Evolutionary conservation across 2,329 filamentous ascomycete species (phyloP).

Genomic region (Pseudogymnoascus sp.): DNA sequence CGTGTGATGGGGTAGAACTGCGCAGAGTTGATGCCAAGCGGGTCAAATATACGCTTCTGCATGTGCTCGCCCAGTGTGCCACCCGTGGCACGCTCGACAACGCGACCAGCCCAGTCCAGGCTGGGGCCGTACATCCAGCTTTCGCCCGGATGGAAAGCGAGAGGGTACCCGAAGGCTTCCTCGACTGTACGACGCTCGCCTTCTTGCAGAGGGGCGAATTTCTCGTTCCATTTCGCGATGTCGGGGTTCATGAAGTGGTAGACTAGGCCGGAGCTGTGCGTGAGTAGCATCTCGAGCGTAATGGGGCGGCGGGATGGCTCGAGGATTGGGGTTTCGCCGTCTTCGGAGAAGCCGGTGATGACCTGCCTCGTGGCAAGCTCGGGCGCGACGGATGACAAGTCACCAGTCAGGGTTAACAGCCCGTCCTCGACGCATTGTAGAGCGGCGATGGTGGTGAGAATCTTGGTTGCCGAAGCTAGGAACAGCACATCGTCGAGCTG

Average conservation of each 20-base stretch:
- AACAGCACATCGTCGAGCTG: constrained; percentile 5
- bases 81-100: constrained; percentile 38
- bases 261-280: constrained; percentile 8
- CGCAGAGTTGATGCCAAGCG: constrained; percentile 34
- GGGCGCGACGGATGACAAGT: constrained; percentile 1
- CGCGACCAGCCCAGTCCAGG: constrained; percentile 30
- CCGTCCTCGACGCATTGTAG: constrained; percentile 13
- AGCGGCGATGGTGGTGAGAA: constrained; percentile 11
- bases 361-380: constrained; percentile 9
- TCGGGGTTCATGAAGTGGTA: constrained; percentile 10
- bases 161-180: background rate
- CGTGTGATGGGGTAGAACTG: constrained; percentile 32
- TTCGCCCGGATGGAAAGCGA: constrained; percentile 8
- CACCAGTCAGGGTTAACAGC: constrained; percentile 3
- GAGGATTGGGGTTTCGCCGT: constrained; percentile 9
- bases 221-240: constrained; percentile 12
- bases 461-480: constrained; percentile 10
- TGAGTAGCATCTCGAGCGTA: constrained; percentile 12
- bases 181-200: constrained; percentile 18
- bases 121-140: constrained; percentile 10
- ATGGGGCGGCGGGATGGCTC: background rate
- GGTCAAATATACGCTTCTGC: constrained; percentile 37
- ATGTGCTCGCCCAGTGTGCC: constrained; percentile 40
- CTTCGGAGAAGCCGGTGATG: constrained; percentile 11
- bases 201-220: constrained; percentile 20